Evolutionary conservation across 2,329 filamentous ascomycete species (phyloP).

Genomic region (Hypoxylon sp.): DNA sequence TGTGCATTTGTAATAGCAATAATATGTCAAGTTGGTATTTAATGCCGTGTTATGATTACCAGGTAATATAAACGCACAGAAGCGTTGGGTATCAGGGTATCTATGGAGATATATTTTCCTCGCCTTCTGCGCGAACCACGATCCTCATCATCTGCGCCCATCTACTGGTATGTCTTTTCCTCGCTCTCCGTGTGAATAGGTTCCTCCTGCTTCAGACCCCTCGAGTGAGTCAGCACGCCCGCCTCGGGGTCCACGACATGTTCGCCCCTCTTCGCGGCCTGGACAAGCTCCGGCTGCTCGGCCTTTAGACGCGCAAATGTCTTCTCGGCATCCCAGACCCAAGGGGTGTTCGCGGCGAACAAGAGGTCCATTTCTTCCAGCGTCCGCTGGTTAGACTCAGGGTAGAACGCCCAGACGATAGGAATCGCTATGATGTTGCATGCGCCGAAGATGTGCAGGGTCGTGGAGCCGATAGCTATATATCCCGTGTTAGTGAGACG

Average conservation of each 20-base stretch:
- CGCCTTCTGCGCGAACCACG: constrained; percentile 28
- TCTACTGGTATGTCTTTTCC: constrained; percentile 15
- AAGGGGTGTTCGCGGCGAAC: constrained; percentile 74
- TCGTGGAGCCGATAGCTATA: constrained; percentile 73
- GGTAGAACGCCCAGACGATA: constrained; percentile 79
- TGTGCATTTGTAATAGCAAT: not conserved
- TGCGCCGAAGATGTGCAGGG: constrained; percentile 78
- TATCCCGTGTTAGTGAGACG: constrained; percentile 21
- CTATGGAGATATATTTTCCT: constrained; percentile 6
- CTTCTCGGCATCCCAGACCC: constrained; percentile 77
- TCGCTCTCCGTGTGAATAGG: constrained; percentile 30
- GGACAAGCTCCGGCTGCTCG: constrained; percentile 65
- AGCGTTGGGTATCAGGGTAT: too few species aligned
- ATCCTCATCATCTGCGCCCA: not conserved
- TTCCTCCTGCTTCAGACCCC: constrained; percentile 17
- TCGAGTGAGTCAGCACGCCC: constrained; percentile 29
- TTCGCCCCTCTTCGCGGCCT: constrained; percentile 49
- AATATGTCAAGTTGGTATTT: not conserved
- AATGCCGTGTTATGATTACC: not conserved
- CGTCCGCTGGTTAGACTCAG: constrained; percentile 78
- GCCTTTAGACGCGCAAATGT: constrained; percentile 72
- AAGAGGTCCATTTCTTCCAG: constrained; percentile 81
- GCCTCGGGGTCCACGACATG: constrained; percentile 48
- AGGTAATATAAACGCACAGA: not conserved
- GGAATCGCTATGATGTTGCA: constrained; percentile 74